Conservation (phyloP, 192 early-diverging fungal genomes). For the Backusella morwellensis region DNA sequence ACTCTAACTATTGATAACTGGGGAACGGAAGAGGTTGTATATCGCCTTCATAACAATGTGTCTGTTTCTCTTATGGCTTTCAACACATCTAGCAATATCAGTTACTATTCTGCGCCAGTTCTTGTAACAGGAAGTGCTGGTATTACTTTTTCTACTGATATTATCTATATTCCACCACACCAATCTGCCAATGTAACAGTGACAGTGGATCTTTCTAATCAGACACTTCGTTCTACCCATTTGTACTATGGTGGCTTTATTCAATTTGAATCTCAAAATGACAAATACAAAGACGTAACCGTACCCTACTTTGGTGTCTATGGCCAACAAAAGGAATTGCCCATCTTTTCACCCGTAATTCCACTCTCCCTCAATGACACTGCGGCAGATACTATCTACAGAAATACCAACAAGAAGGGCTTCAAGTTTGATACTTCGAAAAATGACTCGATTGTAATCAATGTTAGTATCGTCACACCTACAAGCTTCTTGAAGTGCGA, state of each 20-base stretch:
- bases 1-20: slow-evolving; percentile 44
- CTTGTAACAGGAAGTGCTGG: slow-evolving; percentile 4
- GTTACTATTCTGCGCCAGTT: neutral
- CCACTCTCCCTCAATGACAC: neutral
- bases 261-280: slow-evolving; percentile 28
- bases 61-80: slow-evolving; percentile 41
- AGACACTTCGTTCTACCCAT: slow-evolving; percentile 6
- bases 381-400: neutral
- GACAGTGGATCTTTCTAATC: slow-evolving; percentile 14
- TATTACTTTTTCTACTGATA: slow-evolving; percentile 13
- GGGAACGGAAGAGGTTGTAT: slow-evolving; percentile 34
- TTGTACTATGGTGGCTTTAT: slow-evolving; percentile 49
- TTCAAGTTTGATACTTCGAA: neutral
- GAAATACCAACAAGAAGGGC: neutral
- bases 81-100: neutral
- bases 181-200: slow-evolving; percentile 12
- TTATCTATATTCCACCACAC: slow-evolving; percentile 14
- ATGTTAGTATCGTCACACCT: slow-evolving; percentile 13
- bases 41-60: slow-evolving; percentile 35
- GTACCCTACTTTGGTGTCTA: slow-evolving; percentile 51
- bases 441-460: neutral
- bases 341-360: slow-evolving; percentile 28
- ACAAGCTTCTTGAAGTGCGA: slow-evolving; percentile 18
- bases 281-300: slow-evolving; percentile 10
- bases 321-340: slow-evolving; percentile 41